Evolutionary conservation across 2,329 filamentous ascomycete species (phyloP).

Genomic region (Alternaria incomplexa): DNA sequence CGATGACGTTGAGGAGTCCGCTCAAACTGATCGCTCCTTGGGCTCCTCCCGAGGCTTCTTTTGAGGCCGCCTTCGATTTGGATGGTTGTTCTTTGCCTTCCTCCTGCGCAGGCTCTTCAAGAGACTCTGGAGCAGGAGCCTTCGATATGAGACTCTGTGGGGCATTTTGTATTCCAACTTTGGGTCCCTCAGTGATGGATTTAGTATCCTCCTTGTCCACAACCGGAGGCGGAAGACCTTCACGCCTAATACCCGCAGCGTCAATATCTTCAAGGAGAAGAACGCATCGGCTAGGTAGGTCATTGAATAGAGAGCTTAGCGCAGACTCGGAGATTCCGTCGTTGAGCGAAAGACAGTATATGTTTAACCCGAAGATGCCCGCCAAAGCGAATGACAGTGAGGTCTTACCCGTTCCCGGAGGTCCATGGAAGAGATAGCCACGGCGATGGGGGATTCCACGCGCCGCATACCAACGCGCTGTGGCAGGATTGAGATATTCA

Average conservation of each 20-base stretch:
- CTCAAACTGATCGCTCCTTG: constrained; percentile 69
- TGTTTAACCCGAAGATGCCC: constrained; percentile 54
- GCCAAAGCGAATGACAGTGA: constrained; percentile 48
- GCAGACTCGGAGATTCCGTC: constrained; percentile 77
- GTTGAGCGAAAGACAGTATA: constrained; percentile 54
- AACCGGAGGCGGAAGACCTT: not conserved
- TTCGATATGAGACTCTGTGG: not conserved
- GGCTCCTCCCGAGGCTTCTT: not conserved
- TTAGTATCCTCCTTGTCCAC: not conserved
- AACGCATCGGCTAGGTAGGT: constrained; percentile 52
- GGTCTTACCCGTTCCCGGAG: constrained; percentile 59
- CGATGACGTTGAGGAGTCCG: constrained; percentile 80
- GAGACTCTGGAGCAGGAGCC: not conserved
- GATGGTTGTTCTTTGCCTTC: not conserved
- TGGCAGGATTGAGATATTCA: constrained; percentile 64
- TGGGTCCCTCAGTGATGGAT: not conserved
- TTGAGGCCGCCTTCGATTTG: not conserved
- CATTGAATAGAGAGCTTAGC: constrained; percentile 52
- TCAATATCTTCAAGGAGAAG: constrained; percentile 58
- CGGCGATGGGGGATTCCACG: not conserved
- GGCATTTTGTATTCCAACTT: not conserved
- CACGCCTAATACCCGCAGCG: constrained; percentile 49
- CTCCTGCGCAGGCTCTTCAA: not conserved
- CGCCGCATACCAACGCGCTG: not conserved
- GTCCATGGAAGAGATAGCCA: not conserved